These are phyloP conservation scores for Chrysoporthe puriensis DNA, from an alignment of 2,329 filamentous ascomycete genomes.

Conservation along the genomic window DNA sequence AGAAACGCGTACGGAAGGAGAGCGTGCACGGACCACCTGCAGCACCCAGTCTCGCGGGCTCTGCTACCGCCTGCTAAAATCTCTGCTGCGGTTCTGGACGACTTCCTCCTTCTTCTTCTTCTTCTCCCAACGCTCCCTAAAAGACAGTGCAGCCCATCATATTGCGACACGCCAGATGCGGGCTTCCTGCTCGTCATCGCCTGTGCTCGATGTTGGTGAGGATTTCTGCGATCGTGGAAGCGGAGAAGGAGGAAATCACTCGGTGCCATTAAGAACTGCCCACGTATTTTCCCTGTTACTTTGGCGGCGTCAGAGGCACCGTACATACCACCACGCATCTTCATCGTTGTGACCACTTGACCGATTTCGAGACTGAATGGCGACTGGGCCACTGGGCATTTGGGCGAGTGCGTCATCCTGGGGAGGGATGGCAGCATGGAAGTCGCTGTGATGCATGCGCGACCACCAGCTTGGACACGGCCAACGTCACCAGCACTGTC, in stretches of 20 bases:
- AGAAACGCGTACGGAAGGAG: not conserved
- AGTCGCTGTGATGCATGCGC: not conserved
- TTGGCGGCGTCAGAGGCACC: slow-evolving; percentile 85
- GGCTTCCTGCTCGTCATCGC: slow-evolving; percentile 71
- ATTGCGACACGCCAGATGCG: slow-evolving; percentile 56
- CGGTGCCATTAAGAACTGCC: slow-evolving; percentile 63
- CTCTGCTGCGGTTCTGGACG: slow-evolving; percentile 30
- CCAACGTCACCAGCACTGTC: not conserved
- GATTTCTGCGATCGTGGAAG: slow-evolving; percentile 60
- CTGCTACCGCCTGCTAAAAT: slow-evolving; percentile 14
- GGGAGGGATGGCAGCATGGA: not conserved
- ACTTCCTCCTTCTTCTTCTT: slow-evolving; percentile 35
- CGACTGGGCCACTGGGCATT: not conserved
- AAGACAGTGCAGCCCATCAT: slow-evolving; percentile 86
- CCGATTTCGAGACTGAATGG: not conserved
- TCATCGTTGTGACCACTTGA: not conserved
- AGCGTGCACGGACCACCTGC: slow-evolving; percentile 19
- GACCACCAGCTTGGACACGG: not conserved
- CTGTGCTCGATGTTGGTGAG: slow-evolving; percentile 63
- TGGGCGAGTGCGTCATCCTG: not conserved
- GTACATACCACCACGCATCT: slow-evolving; percentile 56
- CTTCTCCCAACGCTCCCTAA: slow-evolving; percentile 68
- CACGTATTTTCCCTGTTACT: slow-evolving; percentile 62
- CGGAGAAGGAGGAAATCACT: slow-evolving; percentile 53
- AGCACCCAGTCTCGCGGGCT: not conserved